phyloP scores from a whole-genome alignment of 129 eudicot species.

The Tagetes patula region DNA sequence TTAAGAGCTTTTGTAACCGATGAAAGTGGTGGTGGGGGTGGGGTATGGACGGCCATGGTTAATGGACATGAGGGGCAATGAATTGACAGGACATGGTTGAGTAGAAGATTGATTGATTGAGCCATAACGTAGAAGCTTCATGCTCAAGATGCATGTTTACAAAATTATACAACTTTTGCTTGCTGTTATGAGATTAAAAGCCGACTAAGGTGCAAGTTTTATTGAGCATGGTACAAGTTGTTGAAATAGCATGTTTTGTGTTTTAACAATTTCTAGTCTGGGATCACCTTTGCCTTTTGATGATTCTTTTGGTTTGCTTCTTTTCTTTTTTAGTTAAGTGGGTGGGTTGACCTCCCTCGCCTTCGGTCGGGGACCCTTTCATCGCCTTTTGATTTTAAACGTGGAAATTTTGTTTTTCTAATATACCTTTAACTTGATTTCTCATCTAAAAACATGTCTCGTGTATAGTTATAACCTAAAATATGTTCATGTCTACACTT shows the following conservation, averaged over 20 bases:
- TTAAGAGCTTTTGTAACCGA: slow-evolving; percentile 54
- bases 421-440: background rate
- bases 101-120: slow-evolving; percentile 36
- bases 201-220: background rate
- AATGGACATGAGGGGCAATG: slow-evolving; percentile 42
- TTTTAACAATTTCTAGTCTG: slow-evolving; percentile 19
- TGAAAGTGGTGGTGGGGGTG: slow-evolving; percentile 40
- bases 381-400: slow-evolving; percentile 18
- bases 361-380: background rate
- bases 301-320: slow-evolving; percentile 40
- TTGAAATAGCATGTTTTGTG: background rate
- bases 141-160: slow-evolving; percentile 30
- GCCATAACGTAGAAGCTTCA: slow-evolving; percentile 43
- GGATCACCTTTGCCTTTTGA: slow-evolving; percentile 25
- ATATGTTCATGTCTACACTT: too few species aligned
- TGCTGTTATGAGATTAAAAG: background rate
- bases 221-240: slow-evolving; percentile 8
- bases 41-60: slow-evolving; percentile 44
- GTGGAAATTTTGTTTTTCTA: slow-evolving; percentile 5
- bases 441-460: too few species aligned
- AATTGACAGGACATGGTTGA: slow-evolving; percentile 35
- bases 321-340: slow-evolving; percentile 38
- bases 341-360: slow-evolving; percentile 37
- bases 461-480: too few species aligned
- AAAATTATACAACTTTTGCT: slow-evolving; percentile 22